phyloP scores from a whole-genome alignment of 495 filamentous ascomycete genomes.

The Neurospora sp. region DNA sequence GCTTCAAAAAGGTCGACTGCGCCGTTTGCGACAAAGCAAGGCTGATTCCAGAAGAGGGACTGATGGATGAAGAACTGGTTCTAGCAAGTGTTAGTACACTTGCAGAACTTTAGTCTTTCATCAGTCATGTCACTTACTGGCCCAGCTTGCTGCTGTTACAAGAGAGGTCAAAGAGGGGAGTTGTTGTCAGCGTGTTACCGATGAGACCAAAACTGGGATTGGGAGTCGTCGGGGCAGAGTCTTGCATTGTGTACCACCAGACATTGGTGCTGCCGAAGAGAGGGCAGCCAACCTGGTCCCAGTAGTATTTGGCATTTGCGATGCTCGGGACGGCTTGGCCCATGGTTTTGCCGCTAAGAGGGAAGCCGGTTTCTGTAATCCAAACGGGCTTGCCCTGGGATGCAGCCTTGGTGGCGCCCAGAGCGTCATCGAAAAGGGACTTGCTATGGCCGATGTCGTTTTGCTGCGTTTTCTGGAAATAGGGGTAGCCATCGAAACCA shows the following conservation, averaged over 20 bases:
- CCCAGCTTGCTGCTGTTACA: conserved; percentile 26
- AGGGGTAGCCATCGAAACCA: conserved; percentile 68
- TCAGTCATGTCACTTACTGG: not conserved
- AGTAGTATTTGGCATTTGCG: conserved; percentile 70
- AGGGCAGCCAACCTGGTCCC: conserved; percentile 66
- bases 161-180: conserved; percentile 53
- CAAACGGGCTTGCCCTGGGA: conserved; percentile 64
- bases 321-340: conserved; percentile 52
- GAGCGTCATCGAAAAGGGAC: conserved; percentile 52
- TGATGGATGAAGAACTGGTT: conserved; percentile 2
- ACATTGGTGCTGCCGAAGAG: conserved; percentile 58
- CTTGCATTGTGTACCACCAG: conserved; percentile 71
- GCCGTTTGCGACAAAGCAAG: not conserved
- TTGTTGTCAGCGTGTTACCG: conserved; percentile 35
- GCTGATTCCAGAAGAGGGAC: not conserved
- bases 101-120: not conserved
- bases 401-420: conserved; percentile 45
- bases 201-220: conserved; percentile 62
- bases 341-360: conserved; percentile 53
- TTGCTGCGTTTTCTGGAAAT: conserved; percentile 55
- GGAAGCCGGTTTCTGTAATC: conserved; percentile 89
- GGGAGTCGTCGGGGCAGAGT: conserved; percentile 44
- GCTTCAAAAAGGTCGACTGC: not conserved
- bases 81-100: conserved; percentile 7
- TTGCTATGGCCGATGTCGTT: conserved; percentile 57